Base-by-base conservation (phyloP, 345 rosid genomes). In the Salix purpurea region DNA sequence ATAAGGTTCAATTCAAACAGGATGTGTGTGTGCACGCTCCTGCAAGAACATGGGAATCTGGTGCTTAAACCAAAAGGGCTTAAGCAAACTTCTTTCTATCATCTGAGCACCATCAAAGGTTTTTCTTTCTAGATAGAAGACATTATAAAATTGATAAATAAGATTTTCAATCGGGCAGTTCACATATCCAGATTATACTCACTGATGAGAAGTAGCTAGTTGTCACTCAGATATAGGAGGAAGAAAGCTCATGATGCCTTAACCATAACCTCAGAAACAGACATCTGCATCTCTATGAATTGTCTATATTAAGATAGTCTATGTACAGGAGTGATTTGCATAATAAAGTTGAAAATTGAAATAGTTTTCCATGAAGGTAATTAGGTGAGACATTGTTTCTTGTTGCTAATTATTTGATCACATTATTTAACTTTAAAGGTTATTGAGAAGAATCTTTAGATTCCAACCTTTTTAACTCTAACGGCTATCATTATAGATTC, bases 401-500 rank as follows among this genome's bases (percentile, higher is more conserved):
- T 48, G 52, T 52, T 11, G 50, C 52, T 46, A 64, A 42, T 42
- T 37, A 48, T 23, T 37, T 6, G 7, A 68, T 30, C 28, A 39
- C 64, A 42, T 2, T 52, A 21, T 18, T 40, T 14, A 74, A 54
- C 16, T 71, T 74, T 19, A 16, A 48, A 18, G 32, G 16, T 61
- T 64, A 42, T 69, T 44, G 32, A 52, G 21, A 56, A 60, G 28
- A 54, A 74, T 71, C 78, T 64, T 62, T 6, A 74, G 42, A 42
- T 65, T 67, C 60, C 80, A 83, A 52, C 21, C 40, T 50, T 72
- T 46, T 73, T n/a, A 30, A 54, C 65, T 67, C n/a, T 74, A 42
- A 37, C 28, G 68, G 69, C 46, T 23, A 65, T 37, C 67, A 54
- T 54, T 44, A 74, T 3, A 62, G 19, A 10, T 39, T 71, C 58